These are phyloP conservation scores for Colletotrichum lupini DNA, from an alignment of 2,329 filamentous ascomycete species.

Conservation along the genomic window DNA sequence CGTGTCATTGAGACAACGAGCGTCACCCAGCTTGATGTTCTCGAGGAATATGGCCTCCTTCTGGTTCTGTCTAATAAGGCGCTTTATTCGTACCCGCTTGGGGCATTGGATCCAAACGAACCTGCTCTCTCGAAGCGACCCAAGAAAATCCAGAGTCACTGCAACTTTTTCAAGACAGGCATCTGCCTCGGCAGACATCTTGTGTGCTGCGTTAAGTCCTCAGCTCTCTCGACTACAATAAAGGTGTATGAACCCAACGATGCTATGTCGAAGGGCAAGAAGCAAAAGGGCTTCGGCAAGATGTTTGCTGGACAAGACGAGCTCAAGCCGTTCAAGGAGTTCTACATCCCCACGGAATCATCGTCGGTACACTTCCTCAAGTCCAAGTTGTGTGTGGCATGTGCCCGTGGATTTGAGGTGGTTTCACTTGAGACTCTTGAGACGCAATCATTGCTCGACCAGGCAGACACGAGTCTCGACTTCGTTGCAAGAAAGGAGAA, in stretches of 20 bases:
- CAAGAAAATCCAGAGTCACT: conserved; percentile 96
- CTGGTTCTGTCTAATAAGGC: conserved; percentile 95
- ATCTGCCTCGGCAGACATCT: conserved; percentile 94
- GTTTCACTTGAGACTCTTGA: conserved; percentile 97
- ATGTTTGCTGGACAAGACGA: conserved; percentile 98
- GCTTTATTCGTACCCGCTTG: conserved; percentile 87
- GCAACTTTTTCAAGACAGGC: conserved; percentile 98
- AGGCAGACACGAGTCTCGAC: conserved; percentile 97
- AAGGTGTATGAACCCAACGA: conserved; percentile 99
- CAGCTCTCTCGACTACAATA: conserved; percentile 92
- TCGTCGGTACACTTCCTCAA: conserved; percentile 98
- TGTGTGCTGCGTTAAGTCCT: conserved; percentile 96
- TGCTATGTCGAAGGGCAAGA: conserved; percentile 91
- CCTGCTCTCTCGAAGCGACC: conserved; percentile 84
- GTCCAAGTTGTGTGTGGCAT: conserved; percentile 95
- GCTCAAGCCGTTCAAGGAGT: conserved; percentile 97
- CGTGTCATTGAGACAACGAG: conserved; percentile 86
- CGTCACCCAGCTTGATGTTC: conserved; percentile 94
- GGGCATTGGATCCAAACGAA: conserved; percentile 87
- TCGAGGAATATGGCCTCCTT: conserved; percentile 94
- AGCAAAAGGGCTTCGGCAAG: conserved; percentile 93
- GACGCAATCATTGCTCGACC: conserved; percentile 94
- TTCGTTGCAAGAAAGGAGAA: conserved; percentile 95
- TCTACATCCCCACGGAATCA: conserved; percentile 98
- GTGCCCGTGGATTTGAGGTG: conserved; percentile 95